Conservation (phyloP, 106 monocot species). For the Dactylorhiza incarnata region DNA sequence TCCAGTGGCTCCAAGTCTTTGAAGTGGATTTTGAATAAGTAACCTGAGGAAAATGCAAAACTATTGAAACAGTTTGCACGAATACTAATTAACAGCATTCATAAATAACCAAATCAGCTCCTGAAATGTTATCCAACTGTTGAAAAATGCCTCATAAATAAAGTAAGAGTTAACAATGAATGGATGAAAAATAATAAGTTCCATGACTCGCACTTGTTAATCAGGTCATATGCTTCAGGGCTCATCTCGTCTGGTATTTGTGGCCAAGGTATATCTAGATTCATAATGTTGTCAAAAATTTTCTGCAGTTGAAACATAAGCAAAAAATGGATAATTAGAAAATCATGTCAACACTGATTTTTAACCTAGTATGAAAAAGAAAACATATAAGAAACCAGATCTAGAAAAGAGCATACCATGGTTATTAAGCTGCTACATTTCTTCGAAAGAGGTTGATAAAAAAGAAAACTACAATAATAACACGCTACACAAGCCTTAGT, state of each 20-base stretch:
- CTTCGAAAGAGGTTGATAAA: too few relatives aligned
- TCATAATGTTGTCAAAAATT: constrained; percentile 99
- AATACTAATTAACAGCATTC: background rate
- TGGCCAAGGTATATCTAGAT: constrained; percentile 93
- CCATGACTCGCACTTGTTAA: constrained; percentile 60
- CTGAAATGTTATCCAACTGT: background rate
- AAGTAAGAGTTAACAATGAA: background rate
- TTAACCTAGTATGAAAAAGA: background rate
- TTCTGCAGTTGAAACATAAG: constrained; percentile 48
- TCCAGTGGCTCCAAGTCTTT: constrained; percentile 96
- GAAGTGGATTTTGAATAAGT: constrained; percentile 73
- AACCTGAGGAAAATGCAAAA: constrained; percentile 38
- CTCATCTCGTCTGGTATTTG: constrained; percentile 79
- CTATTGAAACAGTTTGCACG: background rate
- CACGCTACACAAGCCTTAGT: too few relatives aligned
- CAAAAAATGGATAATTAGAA: background rate
- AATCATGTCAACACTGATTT: background rate
- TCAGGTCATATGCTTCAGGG: constrained; percentile 74
- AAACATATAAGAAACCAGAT: background rate
- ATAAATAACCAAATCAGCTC: background rate
- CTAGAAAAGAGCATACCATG: background rate
- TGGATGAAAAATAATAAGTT: constrained; percentile 1
- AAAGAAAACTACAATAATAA: too few relatives aligned
- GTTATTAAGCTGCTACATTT: background rate
- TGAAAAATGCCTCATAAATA: background rate